A percentile compares a stretch with the other conserved stretches of the same genome.
phyloP scores from a whole-genome alignment of 1,284 basidiomycete species.

The Kalmanozyma brasiliensis region DNA sequence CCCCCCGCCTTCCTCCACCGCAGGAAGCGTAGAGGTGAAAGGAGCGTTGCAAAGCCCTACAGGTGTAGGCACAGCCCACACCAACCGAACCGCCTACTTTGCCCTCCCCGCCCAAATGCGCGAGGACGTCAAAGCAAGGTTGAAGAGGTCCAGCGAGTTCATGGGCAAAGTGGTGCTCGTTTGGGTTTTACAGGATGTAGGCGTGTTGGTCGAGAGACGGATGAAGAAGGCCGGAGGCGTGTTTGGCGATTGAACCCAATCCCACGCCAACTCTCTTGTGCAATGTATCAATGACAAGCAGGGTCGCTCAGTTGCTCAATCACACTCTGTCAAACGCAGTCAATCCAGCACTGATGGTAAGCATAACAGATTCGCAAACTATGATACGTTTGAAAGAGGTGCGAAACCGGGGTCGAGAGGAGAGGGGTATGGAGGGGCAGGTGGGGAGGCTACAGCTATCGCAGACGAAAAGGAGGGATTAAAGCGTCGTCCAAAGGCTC shows the following conservation, averaged over 20 bases:
- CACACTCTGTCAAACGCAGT: too few species aligned
- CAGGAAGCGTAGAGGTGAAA: too few species aligned
- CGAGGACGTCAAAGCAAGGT: constrained; percentile 76
- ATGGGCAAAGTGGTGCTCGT: constrained; percentile 88
- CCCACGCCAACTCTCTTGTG: background rate
- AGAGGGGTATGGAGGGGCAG: too few species aligned
- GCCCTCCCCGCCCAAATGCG: constrained; percentile 72
- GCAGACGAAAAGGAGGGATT: too few species aligned
- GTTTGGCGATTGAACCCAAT: constrained; percentile 8
- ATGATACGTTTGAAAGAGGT: background rate
- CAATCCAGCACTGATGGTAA: too few species aligned
- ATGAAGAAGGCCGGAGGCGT: constrained; percentile 71
- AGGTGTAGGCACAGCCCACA: constrained; percentile 8
- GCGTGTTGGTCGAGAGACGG: constrained; percentile 75
- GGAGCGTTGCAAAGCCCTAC: constrained; percentile 11
- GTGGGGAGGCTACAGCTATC: too few species aligned
- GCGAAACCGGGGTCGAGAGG: too few species aligned
- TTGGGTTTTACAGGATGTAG: constrained; percentile 81
- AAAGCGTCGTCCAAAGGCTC: too few species aligned
- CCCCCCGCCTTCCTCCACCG: background rate
- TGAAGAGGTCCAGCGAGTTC: constrained; percentile 86
- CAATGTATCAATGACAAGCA: too few species aligned
- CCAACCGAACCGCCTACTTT: constrained; percentile 17
- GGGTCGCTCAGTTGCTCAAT: too few species aligned
- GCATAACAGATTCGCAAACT: too few species aligned